Conservation (phyloP, 257 asterid genomes). For the Capsicum rhomboideum region DNA sequence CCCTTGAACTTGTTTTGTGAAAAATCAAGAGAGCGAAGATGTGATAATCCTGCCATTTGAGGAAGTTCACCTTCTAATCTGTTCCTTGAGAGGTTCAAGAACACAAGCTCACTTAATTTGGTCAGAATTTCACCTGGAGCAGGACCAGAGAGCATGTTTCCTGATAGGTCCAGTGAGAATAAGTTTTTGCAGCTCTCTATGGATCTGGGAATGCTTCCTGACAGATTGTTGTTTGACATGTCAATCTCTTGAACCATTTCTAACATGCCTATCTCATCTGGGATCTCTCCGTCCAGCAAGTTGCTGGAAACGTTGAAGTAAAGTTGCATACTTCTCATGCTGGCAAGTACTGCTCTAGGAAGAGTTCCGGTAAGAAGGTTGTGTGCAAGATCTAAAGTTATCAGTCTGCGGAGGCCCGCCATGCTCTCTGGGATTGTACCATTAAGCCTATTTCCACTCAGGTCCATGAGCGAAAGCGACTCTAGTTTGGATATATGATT, state of each 20-base stretch:
- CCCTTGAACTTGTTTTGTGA: constrained; percentile 64
- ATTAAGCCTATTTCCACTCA: constrained; percentile 59
- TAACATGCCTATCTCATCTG: constrained; percentile 46
- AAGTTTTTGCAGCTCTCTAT: constrained; percentile 54
- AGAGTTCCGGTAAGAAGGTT: constrained; percentile 47
- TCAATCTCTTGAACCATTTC: constrained; percentile 76
- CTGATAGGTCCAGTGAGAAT: constrained; percentile 50
- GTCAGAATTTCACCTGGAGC: constrained; percentile 31
- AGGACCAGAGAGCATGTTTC: constrained; percentile 44
- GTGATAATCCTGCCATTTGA: constrained; percentile 23
- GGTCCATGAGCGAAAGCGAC: constrained; percentile 44
- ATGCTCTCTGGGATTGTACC: constrained; percentile 55
- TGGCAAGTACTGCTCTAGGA: constrained; percentile 35
- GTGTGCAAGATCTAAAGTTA: constrained; percentile 47
- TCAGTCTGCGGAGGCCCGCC: constrained; percentile 28
- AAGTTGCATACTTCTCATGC: constrained; percentile 54
- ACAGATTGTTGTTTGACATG: constrained; percentile 49
- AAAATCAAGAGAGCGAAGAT: constrained; percentile 46
- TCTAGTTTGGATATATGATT: constrained; percentile 35
- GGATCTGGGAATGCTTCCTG: constrained; percentile 45
- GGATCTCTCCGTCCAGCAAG: constrained; percentile 43
- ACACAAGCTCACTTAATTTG: constrained; percentile 31
- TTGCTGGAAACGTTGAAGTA: constrained; percentile 64
- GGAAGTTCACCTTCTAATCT: constrained; percentile 53
- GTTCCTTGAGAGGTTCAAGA: constrained; percentile 58